Conservation (phyloP, 169 alveolate genomes). For the Plasmodium fragile region DNA sequence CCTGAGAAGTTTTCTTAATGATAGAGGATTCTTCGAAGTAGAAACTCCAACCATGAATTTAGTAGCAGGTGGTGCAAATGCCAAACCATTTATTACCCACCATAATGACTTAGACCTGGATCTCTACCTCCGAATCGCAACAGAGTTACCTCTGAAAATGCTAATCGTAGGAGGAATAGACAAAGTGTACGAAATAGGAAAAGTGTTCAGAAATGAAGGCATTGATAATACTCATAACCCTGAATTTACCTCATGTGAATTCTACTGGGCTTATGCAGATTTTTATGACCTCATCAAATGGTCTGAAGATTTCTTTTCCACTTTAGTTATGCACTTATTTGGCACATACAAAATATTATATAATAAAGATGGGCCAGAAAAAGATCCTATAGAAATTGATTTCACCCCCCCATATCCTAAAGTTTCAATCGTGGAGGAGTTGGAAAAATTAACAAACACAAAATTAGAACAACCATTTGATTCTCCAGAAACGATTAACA, state of each 20-base stretch:
- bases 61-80: slow-evolving; percentile 98
- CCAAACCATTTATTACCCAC: slow-evolving; percentile 98
- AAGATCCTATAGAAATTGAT: slow-evolving; percentile 94
- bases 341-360: slow-evolving; percentile 95
- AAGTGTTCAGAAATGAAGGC: slow-evolving; percentile 99
- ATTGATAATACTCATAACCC: slow-evolving; percentile 99
- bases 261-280: slow-evolving; percentile 98
- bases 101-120: slow-evolving; percentile 97
- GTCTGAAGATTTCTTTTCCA: slow-evolving; percentile 96
- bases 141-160: slow-evolving; percentile 98
- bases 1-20: slow-evolving; percentile 91
- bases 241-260: slow-evolving; percentile 99
- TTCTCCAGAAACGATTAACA: slow-evolving; percentile 74
- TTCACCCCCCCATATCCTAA: slow-evolving; percentile 98
- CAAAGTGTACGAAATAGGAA: slow-evolving; percentile 99
- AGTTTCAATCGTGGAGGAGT: slow-evolving; percentile 90
- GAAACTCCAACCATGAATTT: slow-evolving; percentile 99
- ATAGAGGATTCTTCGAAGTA: slow-evolving; percentile 96
- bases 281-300: slow-evolving; percentile 96
- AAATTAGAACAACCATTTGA: slow-evolving; percentile 85
- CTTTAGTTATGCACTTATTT: slow-evolving; percentile 88
- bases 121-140: slow-evolving; percentile 98
- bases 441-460: slow-evolving; percentile 88
- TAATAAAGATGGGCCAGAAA: slow-evolving; percentile 96
- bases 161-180: slow-evolving; percentile 98